Percentiles rank a stretch among this genome's conserved stretches.
These are phyloP conservation scores for Rhodofomes roseus DNA, from an alignment of 1,284 basidiomycete genomes.

Conservation along the genomic window DNA sequence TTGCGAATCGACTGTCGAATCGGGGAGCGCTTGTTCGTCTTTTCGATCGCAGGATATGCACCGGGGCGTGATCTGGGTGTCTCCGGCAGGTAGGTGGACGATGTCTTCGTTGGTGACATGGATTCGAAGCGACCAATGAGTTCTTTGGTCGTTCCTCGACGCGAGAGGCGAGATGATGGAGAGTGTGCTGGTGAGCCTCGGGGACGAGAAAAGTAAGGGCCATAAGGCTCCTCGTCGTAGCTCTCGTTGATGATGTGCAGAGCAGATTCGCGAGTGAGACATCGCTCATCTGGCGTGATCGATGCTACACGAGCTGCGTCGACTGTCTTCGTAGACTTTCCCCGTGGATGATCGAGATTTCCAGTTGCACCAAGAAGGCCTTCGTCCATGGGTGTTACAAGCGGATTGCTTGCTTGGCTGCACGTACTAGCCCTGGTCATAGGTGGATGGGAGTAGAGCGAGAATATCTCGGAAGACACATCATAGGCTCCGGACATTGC, in stretches of 20 bases:
- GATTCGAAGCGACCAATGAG: conserved; percentile 32
- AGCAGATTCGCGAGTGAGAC: not conserved
- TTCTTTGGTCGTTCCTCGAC: conserved; percentile 32
- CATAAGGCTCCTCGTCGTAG: conserved; percentile 17
- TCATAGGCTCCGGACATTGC: conserved; percentile 14
- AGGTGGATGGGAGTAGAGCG: conserved; percentile 20
- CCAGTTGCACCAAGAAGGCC: not conserved
- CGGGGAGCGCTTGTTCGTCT: conserved; percentile 40
- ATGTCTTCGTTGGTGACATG: not conserved
- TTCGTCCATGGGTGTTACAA: conserved; percentile 22
- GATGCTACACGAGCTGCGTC: conserved; percentile 12
- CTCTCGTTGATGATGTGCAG: conserved; percentile 1
- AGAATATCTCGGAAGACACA: conserved; percentile 20
- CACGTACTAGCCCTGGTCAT: conserved; percentile 18
- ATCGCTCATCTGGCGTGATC: conserved; percentile 1
- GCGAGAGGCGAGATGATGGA: conserved; percentile 6
- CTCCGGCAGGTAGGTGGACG: not conserved
- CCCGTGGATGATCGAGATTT: conserved; percentile 8
- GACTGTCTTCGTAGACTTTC: not conserved
- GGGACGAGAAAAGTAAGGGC: conserved; percentile 27
- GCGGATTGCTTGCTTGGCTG: conserved; percentile 12
- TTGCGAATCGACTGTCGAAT: conserved; percentile 65
- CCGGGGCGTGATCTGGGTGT: not conserved
- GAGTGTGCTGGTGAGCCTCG: conserved; percentile 1
- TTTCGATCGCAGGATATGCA: conserved; percentile 9